These are phyloP conservation scores for Bruguiera hainesii DNA, from an alignment of 441 rosid genomes.

Conservation along the genomic window DNA sequence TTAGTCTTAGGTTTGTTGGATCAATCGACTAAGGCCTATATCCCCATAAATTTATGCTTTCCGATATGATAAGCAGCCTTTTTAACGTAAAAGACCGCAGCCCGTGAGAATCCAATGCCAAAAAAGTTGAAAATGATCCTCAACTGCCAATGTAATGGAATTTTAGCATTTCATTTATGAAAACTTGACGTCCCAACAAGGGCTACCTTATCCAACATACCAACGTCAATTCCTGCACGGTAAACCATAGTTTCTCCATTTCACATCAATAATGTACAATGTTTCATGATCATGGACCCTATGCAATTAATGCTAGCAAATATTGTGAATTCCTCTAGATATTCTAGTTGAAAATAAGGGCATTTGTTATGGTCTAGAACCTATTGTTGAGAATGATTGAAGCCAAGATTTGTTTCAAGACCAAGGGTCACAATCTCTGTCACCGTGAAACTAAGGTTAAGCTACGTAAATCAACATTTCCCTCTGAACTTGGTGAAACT, in stretches of 20 bases:
- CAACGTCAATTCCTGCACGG: not conserved
- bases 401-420: not conserved
- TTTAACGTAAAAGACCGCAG: not conserved
- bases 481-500: no score
- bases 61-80: constrained; percentile 12
- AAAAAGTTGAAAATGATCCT: constrained; percentile 30
- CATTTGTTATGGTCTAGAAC: constrained; percentile 15
- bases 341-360: constrained; percentile 24
- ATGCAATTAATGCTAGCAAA: constrained; percentile 22
- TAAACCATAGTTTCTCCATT: constrained; percentile 15
- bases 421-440: no score
- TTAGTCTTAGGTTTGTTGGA: constrained; percentile 20
- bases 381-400: constrained; percentile 18
- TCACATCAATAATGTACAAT: constrained; percentile 18
- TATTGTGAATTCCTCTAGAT: constrained; percentile 1
- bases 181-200: not conserved
- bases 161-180: constrained; percentile 18
- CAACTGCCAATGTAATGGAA: constrained; percentile 23
- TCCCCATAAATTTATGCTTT: constrained; percentile 26
- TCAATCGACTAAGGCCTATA: constrained; percentile 15
- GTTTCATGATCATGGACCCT: constrained; percentile 28
- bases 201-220: not conserved
- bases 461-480: no score
- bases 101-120: constrained; percentile 38
- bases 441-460: no score